Evolutionary conservation across 495 filamentous ascomycete genomes (phyloP).

Genomic region (Tetracladium setigerum): DNA sequence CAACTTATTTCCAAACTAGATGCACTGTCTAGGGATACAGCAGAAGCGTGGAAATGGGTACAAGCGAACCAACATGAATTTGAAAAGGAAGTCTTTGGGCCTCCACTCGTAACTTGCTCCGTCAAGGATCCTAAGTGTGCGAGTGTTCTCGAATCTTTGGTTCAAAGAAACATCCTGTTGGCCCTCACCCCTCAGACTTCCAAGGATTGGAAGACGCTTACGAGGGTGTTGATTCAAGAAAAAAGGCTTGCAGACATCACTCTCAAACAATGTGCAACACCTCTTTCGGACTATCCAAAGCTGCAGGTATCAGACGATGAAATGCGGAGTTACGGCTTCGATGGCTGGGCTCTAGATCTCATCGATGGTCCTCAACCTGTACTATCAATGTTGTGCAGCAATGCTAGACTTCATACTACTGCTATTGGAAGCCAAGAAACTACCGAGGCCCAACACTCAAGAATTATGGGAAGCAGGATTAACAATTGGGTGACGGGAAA

Average conservation of each 20-base stretch:
- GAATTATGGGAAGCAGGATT: slow-evolving; percentile 41
- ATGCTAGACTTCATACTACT: slow-evolving; percentile 56
- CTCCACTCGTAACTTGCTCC: slow-evolving; percentile 74
- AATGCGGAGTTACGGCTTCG: slow-evolving; percentile 56
- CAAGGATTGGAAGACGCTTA: slow-evolving; percentile 66
- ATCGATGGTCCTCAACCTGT: slow-evolving; percentile 78
- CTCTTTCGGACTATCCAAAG: slow-evolving; percentile 39
- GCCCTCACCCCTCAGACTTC: slow-evolving; percentile 69
- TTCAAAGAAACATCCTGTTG: slow-evolving; percentile 55
- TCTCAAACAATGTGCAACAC: slow-evolving; percentile 47
- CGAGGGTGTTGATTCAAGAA: slow-evolving; percentile 40
- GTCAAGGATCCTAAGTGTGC: slow-evolving; percentile 69
- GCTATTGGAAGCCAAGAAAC: slow-evolving; percentile 56
- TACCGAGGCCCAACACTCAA: slow-evolving; percentile 52
- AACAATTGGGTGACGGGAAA: slow-evolving; percentile 55
- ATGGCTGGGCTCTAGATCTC: slow-evolving; percentile 70
- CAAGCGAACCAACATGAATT: slow-evolving; percentile 63
- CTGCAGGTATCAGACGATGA: slow-evolving; percentile 48
- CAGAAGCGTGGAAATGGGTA: slow-evolving; percentile 72
- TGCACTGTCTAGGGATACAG: slow-evolving; percentile 49
- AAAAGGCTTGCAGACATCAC: slow-evolving; percentile 57
- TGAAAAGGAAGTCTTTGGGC: slow-evolving; percentile 76
- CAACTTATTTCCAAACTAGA: slow-evolving; percentile 60
- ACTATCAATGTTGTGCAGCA: slow-evolving; percentile 75
- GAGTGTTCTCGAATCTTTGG: slow-evolving; percentile 63